These are phyloP conservation scores for Talaromyces islandicus DNA, from an alignment of 2,329 filamentous ascomycete genomes.

Conservation along the genomic window DNA sequence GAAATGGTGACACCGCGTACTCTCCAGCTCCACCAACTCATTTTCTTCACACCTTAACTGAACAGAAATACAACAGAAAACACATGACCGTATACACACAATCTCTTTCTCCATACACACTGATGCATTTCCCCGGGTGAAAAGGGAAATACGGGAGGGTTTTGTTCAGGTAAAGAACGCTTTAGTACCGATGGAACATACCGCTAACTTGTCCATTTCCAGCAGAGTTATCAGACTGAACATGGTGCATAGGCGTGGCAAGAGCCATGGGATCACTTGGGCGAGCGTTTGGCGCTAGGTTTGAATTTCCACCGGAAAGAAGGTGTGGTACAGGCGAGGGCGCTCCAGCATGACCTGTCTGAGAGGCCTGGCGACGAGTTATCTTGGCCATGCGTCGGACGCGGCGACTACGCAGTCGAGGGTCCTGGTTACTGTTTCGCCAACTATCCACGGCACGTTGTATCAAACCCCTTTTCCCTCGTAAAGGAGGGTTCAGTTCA, in stretches of 20 bases:
- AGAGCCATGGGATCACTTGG: conserved; percentile 55
- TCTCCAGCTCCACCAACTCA: conserved; percentile 15
- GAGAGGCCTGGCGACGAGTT: conserved; percentile 65
- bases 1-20: conserved; percentile 11
- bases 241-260: conserved; percentile 63
- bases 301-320: conserved; percentile 2
- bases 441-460: conserved; percentile 97
- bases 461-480: conserved; percentile 91
- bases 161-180: conserved; percentile 28
- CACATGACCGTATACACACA: conserved; percentile 1
- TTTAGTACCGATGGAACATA: conserved; percentile 80
- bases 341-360: conserved; percentile 61
- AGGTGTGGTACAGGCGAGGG: conserved; percentile 29
- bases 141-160: neutral
- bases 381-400: conserved; percentile 96
- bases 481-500: conserved; percentile 81
- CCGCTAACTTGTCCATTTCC: conserved; percentile 72
- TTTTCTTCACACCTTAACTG: neutral
- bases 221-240: conserved; percentile 59
- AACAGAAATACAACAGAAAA: neutral
- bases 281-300: conserved; percentile 5
- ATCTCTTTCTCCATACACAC: neutral
- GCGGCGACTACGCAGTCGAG: conserved; percentile 78
- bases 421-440: conserved; percentile 98
- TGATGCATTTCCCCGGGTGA: neutral